Evolutionary conservation across 192 early-diverging fungal species (phyloP), one percentile per base, ranked within the genome.

Genomic region (Funneliformis mosseae): DNA sequence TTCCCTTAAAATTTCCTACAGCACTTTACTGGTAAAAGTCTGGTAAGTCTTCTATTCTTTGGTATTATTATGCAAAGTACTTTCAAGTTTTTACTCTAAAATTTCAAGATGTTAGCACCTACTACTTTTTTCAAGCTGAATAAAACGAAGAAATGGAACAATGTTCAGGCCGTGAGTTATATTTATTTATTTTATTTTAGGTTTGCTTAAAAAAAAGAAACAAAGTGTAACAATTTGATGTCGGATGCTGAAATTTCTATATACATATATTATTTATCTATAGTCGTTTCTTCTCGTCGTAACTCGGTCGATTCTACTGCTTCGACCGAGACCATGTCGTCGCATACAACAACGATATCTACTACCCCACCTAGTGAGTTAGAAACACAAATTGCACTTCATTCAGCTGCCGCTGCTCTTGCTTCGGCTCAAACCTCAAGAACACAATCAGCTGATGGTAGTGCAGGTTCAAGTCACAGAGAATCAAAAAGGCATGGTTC

Each of bases 401-500:
- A 62, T 16, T 27, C 74, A 23, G 74, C 73, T 39, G 46, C 50
- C 16, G 25, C 48, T 18, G 25, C 59, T 38, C 74, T 63, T 39
- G 59, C n/a, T 76, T 61, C 74, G 11, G 59, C 23, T 59, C 74
- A 73, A 28, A 11, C 71, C 9, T 14, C 43, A 46, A 73, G 45
- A 39, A 23, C 45, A 48, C 71, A 73, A 10, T 76, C 74, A 23
- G 60, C 39, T 63, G 38, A 39, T 76, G 18, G 28, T 33, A 62
- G 28, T 25, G 16, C 27, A 14, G 11, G 27, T 23, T n/a, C 41
- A 76, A 76, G 39, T 63, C 74, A 76, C 43, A 76, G 38, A 25
- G 81, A 81, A 76, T 62, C 82, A 48, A 86, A 84, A 78, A 83
- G 82, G 60, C 79, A 81, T 39, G 82, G 81, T 74, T 76, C 79